These are phyloP conservation scores for Curvularia sp. DNA, from an alignment of 2,329 filamentous ascomycete species.

Conservation along the genomic window DNA sequence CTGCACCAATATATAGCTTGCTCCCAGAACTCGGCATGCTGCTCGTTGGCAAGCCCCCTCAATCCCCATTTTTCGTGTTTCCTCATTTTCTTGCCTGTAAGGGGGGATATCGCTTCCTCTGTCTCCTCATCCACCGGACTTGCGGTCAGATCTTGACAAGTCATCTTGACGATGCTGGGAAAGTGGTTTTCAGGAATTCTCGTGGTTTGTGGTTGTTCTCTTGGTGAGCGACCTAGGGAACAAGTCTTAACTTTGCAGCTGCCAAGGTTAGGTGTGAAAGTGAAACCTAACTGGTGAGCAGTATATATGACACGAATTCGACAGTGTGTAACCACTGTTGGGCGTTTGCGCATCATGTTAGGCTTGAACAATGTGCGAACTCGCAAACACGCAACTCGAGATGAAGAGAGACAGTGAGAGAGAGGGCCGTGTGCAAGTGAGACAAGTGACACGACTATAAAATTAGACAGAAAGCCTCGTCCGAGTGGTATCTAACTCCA, in stretches of 20 bases:
- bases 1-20: constrained; percentile 20
- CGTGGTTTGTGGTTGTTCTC: neutral
- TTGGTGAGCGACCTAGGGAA: neutral
- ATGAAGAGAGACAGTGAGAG: constrained; percentile 7
- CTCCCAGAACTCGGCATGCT: constrained; percentile 16
- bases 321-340: neutral
- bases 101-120: neutral
- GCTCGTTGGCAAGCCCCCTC: constrained; percentile 21
- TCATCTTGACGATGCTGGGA: too few species aligned
- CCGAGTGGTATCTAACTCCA: constrained; percentile 39
- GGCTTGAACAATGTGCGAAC: neutral
- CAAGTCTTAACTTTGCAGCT: neutral
- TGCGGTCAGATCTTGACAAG: neutral
- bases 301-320: neutral
- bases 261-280: neutral
- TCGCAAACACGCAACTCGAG: constrained; percentile 15
- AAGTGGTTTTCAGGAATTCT: too few species aligned
- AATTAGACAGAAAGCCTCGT: constrained; percentile 11
- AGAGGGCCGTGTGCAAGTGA: neutral
- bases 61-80: constrained; percentile 26
- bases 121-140: neutral
- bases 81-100: constrained; percentile 10
- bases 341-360: constrained; percentile 2
- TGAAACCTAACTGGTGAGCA: neutral
- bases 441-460: neutral